Evolutionary conservation across 306 rosid genomes (phyloP), one percentile per base, ranked within the genome.

Genomic region (Inga laurina): DNA sequence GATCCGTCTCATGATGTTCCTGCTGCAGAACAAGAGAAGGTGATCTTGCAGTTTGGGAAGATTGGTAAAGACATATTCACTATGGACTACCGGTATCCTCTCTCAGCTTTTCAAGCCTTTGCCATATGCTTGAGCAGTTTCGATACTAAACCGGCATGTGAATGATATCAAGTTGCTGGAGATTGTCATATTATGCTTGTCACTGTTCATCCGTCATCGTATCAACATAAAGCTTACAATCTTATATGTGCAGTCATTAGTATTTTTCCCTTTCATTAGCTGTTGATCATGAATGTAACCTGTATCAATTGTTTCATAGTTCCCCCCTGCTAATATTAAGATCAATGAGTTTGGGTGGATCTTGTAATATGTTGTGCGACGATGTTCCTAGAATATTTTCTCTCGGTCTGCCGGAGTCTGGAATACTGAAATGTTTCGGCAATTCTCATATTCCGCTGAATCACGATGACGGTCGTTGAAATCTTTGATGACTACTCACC

Each of bases 1-100:
- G 90, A 86, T 79, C 88, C 94, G 0, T 82, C 86, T 71, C 93
- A 89, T 83, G 83, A 90, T 56, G 81, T 90, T 56, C 86, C 90
- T 18, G 84, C 82, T 7, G 92, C 77, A 43, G 93, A 92, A 79
- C 93, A 84, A 82, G 98, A 94, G 65, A 88, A 80, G 87, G 91
- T 92, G 37, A 90, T 92, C 66, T 75, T 92, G 82, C 97, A 94
- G 85, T 92, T 94, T 75, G 98, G 97, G 30, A 94, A 94, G 83
- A 87, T 94, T 14, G 98, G 97, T n/a, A 89, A 88, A 78, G 98
- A 94, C 82, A 94, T 92, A 45, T 92, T 94, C 82, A 90, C 98
- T 43, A 86, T 93, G 96, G 97, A 93, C 82, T 91, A 94, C 76
- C 83, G 87, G 32, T 92, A 94, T 79, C 98, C 98, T 10, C 88